Percentiles rank a stretch among this genome's conserved stretches.
These are phyloP conservation scores for Cercospora berteroae DNA, from an alignment of 2,329 filamentous ascomycete genomes.

Conservation along the genomic window DNA sequence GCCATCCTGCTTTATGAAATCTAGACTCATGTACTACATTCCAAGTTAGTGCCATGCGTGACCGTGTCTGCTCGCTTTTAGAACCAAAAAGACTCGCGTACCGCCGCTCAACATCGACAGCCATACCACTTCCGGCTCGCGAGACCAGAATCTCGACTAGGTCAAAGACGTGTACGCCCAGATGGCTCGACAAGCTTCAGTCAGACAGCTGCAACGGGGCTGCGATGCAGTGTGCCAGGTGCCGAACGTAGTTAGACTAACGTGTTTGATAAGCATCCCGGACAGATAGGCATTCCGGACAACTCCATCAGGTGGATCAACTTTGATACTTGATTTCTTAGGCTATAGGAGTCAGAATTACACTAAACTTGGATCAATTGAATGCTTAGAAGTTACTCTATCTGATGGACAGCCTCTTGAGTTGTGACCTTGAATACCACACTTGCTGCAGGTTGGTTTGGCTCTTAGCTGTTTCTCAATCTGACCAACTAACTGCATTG, in stretches of 20 bases:
- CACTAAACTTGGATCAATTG: no score
- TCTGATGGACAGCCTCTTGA: no score
- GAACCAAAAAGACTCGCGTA: background rate
- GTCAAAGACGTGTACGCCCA: background rate
- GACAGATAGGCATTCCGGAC: no score
- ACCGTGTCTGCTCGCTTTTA: background rate
- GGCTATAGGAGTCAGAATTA: no score
- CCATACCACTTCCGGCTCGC: background rate
- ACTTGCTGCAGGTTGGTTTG: no score
- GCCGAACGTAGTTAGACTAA: background rate
- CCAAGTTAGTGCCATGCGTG: background rate
- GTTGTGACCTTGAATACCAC: no score
- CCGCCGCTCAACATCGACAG: background rate
- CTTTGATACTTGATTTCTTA: no score
- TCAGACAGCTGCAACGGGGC: background rate
- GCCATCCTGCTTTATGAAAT: background rate
- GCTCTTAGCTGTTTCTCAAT: no score
- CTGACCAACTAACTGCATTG: no score
- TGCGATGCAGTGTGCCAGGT: background rate
- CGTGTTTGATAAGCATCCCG: no score
- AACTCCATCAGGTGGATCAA: no score
- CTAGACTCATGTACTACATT: background rate
- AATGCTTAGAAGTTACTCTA: no score
- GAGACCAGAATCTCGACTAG: background rate
- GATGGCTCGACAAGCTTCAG: background rate